phyloP scores from a whole-genome alignment of 2,329 filamentous ascomycete genomes.

The Alternaria conjuncta region DNA sequence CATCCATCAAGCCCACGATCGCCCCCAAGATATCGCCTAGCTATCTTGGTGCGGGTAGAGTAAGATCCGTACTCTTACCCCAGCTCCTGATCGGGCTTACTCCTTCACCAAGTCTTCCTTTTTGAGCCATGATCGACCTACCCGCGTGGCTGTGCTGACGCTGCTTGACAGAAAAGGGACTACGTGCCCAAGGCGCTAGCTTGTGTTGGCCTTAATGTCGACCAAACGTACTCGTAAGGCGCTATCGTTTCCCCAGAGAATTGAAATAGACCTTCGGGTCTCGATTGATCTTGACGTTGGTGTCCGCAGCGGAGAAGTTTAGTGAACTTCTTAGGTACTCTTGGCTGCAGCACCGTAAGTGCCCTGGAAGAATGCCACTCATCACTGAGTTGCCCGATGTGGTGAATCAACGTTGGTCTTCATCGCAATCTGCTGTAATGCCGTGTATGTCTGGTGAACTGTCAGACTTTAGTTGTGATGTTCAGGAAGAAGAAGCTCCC shows the following conservation, averaged over 20 bases:
- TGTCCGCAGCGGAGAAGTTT: not conserved
- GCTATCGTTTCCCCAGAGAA: not conserved
- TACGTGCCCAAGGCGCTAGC: constrained; percentile 2
- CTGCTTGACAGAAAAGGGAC: too few relatives aligned
- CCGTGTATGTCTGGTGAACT: not conserved
- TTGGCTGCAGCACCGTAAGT: not conserved
- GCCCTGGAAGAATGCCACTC: not conserved
- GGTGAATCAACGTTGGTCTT: not conserved
- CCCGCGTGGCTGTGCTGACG: constrained; percentile 20
- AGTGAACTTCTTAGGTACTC: not conserved
- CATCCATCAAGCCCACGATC: constrained; percentile 17
- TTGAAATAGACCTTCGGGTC: not conserved
- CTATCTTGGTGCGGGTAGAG: constrained; percentile 27
- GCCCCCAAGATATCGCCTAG: constrained; percentile 40
- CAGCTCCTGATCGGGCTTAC: constrained; percentile 6
- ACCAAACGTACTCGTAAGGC: not conserved
- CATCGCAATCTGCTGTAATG: not conserved
- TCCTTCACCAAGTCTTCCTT: constrained; percentile 11
- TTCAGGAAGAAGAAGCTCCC: not conserved
- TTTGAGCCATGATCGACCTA: constrained; percentile 4
- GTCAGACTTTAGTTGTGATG: not conserved
- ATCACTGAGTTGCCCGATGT: not conserved
- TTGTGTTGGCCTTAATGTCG: not conserved
- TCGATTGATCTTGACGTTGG: not conserved
- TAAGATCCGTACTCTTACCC: constrained; percentile 24